Conservation (phyloP, 768 basidiomycete genomes). For the Serendipita indica region DNA sequence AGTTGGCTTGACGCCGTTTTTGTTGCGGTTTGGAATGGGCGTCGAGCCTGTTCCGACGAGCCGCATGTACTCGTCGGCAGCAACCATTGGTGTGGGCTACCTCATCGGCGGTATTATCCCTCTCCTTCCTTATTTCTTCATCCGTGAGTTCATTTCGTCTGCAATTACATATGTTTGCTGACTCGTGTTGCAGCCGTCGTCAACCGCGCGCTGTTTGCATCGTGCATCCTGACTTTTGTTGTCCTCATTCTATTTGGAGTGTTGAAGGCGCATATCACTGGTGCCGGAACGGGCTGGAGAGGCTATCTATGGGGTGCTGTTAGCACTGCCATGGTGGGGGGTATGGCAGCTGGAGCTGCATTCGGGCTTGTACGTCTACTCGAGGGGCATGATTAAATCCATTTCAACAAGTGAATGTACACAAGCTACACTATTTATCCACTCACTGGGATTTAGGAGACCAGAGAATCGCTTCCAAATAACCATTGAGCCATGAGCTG, state of each 20-base stretch:
- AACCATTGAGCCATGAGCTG: too few species aligned
- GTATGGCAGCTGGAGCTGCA: slow-evolving; percentile 68
- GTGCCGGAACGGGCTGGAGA: slow-evolving; percentile 21
- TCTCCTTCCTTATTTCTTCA: slow-evolving; percentile 84
- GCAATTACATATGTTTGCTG: not conserved
- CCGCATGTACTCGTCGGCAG: slow-evolving; percentile 76
- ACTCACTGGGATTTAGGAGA: too few species aligned
- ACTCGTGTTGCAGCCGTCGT: slow-evolving; percentile 10
- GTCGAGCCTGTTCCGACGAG: slow-evolving; percentile 77
- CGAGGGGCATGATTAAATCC: slow-evolving; percentile 22
- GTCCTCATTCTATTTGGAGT: slow-evolving; percentile 82
- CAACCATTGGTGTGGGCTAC: slow-evolving; percentile 93
- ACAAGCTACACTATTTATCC: too few species aligned
- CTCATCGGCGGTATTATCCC: slow-evolving; percentile 88
- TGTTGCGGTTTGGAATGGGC: slow-evolving; percentile 83
- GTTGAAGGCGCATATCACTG: slow-evolving; percentile 36
- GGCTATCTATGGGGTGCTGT: slow-evolving; percentile 81
- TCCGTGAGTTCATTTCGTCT: slow-evolving; percentile 25
- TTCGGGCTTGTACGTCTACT: slow-evolving; percentile 42
- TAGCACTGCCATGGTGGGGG: slow-evolving; percentile 79
- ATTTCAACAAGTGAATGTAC: too few species aligned
- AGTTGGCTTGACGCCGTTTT: slow-evolving; percentile 80
- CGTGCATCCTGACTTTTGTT: slow-evolving; percentile 66
- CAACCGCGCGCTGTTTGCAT: slow-evolving; percentile 46
- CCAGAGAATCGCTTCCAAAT: too few species aligned